phyloP scores from a whole-genome alignment of 805 yeast species.

The Ogataea glucozyma region DNA sequence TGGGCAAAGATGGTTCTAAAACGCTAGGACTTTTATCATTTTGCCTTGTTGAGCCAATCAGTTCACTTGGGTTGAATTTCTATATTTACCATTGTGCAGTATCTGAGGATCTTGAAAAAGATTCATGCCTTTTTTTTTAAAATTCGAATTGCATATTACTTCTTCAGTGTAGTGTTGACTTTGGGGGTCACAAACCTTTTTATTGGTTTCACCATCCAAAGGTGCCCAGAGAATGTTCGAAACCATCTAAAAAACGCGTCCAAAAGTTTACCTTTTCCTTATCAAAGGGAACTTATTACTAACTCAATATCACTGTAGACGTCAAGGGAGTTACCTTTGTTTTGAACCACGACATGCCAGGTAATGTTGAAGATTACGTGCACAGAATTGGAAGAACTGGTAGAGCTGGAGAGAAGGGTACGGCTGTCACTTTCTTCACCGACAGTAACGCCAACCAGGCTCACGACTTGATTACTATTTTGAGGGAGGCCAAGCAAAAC shows the following conservation, averaged over 20 bases:
- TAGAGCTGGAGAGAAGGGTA: constrained; percentile 96
- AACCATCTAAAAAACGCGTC: background rate
- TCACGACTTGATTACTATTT: constrained; percentile 81
- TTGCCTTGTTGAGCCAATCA: constrained; percentile 3
- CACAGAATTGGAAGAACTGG: constrained; percentile 99
- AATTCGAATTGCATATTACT: constrained; percentile 5
- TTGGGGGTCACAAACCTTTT: background rate
- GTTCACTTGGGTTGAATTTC: constrained; percentile 7
- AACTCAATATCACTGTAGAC: constrained; percentile 52
- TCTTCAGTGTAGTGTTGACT: constrained; percentile 5
- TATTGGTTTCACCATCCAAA: no score
- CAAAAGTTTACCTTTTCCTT: constrained; percentile 5
- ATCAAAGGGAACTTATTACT: constrained; percentile 18
- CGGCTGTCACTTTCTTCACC: constrained; percentile 93
- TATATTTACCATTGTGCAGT: constrained; percentile 11
- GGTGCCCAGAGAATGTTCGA: background rate
- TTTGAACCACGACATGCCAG: constrained; percentile 96
- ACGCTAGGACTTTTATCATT: background rate
- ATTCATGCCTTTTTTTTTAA: constrained; percentile 4
- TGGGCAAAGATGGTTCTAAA: background rate
- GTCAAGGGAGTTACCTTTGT: constrained; percentile 96
- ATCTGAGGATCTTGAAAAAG: constrained; percentile 7
- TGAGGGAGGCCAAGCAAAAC: constrained; percentile 93
- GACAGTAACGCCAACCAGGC: constrained; percentile 86
- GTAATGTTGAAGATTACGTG: constrained; percentile 96